A percentile compares a stretch with the other conserved stretches of the same genome.
phyloP scores from a whole-genome alignment of 1,284 basidiomycete genomes.

The Exsudoporus floridanus region DNA sequence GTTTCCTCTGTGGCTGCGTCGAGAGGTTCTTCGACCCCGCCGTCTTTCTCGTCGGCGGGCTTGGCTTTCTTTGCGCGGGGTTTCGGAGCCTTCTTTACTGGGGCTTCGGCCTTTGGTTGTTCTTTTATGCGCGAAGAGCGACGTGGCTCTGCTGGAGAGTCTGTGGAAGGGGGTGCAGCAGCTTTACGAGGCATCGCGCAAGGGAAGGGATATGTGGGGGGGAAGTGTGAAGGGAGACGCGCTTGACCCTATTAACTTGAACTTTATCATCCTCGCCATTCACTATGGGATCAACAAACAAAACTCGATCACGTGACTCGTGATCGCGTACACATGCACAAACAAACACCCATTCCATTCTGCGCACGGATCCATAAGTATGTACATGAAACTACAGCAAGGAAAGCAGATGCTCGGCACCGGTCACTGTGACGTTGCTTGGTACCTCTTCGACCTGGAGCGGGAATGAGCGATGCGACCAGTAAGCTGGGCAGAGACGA shows the following conservation, averaged over 20 bases:
- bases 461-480: not conserved
- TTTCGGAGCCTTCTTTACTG: slow-evolving; percentile 60
- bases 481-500: slow-evolving; percentile 21
- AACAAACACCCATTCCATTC: slow-evolving; percentile 16
- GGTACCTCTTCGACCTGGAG: slow-evolving; percentile 47
- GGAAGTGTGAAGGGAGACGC: slow-evolving; percentile 24
- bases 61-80: slow-evolving; percentile 54
- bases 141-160: slow-evolving; percentile 43
- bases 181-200: slow-evolving; percentile 68
- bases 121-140: slow-evolving; percentile 74
- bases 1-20: slow-evolving; percentile 27
- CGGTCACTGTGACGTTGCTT: slow-evolving; percentile 57
- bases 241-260: slow-evolving; percentile 32
- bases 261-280: slow-evolving; percentile 31
- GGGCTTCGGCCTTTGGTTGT: slow-evolving; percentile 51
- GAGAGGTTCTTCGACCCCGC: slow-evolving; percentile 37
- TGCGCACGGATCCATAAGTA: slow-evolving; percentile 14
- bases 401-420: slow-evolving; percentile 64
- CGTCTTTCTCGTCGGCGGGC: slow-evolving; percentile 37
- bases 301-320: slow-evolving; percentile 33
- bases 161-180: slow-evolving; percentile 39
- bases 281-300: slow-evolving; percentile 34
- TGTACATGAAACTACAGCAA: slow-evolving; percentile 39
- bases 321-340: slow-evolving; percentile 32
- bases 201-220: slow-evolving; percentile 7